These are phyloP conservation scores for Hyphopichia buzzinii DNA, from an alignment of 1,139 yeast genomes.

Conservation along the genomic window DNA sequence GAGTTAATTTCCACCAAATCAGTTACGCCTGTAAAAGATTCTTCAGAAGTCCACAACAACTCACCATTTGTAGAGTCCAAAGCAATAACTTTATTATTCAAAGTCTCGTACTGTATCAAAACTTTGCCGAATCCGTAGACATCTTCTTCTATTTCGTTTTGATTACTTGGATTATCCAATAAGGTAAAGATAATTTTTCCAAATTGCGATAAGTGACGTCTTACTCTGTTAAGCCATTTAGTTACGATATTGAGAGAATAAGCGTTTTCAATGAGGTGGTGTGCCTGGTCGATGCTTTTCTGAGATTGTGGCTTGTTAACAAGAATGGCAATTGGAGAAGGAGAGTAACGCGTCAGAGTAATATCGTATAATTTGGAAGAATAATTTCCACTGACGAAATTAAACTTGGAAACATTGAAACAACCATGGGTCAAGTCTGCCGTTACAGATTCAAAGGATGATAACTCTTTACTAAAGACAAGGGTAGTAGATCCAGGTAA, in stretches of 20 bases:
- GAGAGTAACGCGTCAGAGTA: neutral
- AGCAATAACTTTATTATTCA: conserved; percentile 23
- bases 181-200: conserved; percentile 24
- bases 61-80: conserved; percentile 29
- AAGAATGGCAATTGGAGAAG: conserved; percentile 8
- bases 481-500: neutral
- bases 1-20: conserved; percentile 18
- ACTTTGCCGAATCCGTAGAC: conserved; percentile 37
- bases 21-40: conserved; percentile 9
- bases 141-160: conserved; percentile 11
- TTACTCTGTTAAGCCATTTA: conserved; percentile 30
- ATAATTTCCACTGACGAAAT: neutral
- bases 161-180: conserved; percentile 7
- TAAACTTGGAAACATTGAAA: neutral
- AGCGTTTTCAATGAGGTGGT: conserved; percentile 31
- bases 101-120: conserved; percentile 27
- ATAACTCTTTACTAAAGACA: neutral
- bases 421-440: neutral
- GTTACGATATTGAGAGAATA: conserved; percentile 19
- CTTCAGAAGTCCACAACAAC: conserved; percentile 23
- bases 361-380: neutral
- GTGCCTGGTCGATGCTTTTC: conserved; percentile 25
- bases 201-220: conserved; percentile 35
- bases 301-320: conserved; percentile 34
- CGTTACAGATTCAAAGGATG: conserved; percentile 1